Evolutionary conservation across 108 stramenopile genomes (phyloP), one percentile per base, ranked within the genome.

Genomic region (Stephanodiscus triporus): DNA sequence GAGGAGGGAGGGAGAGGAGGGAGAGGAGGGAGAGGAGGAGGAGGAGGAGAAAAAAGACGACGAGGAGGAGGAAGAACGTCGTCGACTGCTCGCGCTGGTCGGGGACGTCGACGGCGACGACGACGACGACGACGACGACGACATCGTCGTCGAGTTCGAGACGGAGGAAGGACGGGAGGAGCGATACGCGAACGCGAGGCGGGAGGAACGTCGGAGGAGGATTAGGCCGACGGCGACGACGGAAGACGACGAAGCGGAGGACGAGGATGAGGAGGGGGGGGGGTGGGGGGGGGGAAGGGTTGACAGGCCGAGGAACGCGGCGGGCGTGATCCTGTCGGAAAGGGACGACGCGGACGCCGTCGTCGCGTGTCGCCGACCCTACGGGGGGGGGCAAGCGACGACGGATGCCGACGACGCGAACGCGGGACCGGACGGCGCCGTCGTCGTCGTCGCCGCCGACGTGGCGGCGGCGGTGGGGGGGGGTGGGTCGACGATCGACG

Each of bases 91-190:
- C 57, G 82, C 73, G 48, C 49, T 83, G 61, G 65, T 80, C 4
- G 78, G 68, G 9, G 76, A 70, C 16, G 6, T 20, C 53, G 30
- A 38, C 22, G 68, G 47, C 47, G 40, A 61, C 66, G 74, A 71
- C 45, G 54, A 38, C 42, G 17, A 17, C 10, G 20, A 27, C 48
- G 19, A 10, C 0, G 45, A 59, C 2, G 30, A 72, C 16, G 47
- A 27, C 14, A 54, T 60, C 22, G 37, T 63, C 37, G 59, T 63
- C 23, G 73, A 82, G 58, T 82, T 82, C 56, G 81, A 82, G 54
- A 82, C 74, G 14, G 75, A 84, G 68, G 83, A 85, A 63, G 75
- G 86, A 43, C 40, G 74, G 6, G 83, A 86, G 62, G 89, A 85
- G 48, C 45, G 79, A 50, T 20, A 50, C 57, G 86, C 86, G 36